Evolutionary conservation across 441 rosid species (phyloP).

Genomic region (Cnidoscolus chayamansa): DNA sequence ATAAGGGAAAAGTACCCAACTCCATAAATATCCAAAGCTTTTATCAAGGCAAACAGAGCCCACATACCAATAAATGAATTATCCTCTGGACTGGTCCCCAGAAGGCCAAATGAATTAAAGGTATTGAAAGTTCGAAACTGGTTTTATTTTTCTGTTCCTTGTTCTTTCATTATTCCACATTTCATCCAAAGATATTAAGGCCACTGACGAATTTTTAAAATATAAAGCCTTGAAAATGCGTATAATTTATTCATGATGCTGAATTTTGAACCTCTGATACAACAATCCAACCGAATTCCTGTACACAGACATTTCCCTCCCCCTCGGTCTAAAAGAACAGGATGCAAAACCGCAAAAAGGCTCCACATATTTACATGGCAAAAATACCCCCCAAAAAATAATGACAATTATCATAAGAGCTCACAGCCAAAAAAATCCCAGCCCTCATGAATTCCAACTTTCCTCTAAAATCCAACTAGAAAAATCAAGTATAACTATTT

Average conservation of each 20-base stretch:
- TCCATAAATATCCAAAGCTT: background rate
- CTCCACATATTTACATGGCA: constrained; percentile 44
- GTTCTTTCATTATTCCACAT: too few species aligned
- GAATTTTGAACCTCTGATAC: constrained; percentile 21
- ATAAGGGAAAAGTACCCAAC: background rate
- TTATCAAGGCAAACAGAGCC: background rate
- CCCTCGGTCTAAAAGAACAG: constrained; percentile 7
- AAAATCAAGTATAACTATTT: constrained; percentile 37
- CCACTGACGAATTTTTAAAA: background rate
- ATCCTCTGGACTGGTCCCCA: constrained; percentile 3
- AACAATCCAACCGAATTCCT: constrained; percentile 42
- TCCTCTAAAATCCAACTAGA: constrained; percentile 28
- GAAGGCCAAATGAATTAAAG: background rate
- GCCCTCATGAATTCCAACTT: constrained; percentile 26
- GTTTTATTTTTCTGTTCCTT: too few species aligned
- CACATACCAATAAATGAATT: background rate
- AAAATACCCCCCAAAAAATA: constrained; percentile 18
- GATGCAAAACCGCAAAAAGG: constrained; percentile 16
- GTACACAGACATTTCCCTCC: constrained; percentile 32
- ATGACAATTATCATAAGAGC: constrained; percentile 25
- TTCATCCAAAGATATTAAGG: background rate
- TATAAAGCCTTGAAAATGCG: background rate
- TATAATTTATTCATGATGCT: constrained; percentile 35
- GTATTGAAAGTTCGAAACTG: too few species aligned
- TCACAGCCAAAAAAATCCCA: constrained; percentile 39